A percentile compares a stretch with the other conserved stretches of the same genome.
These are phyloP conservation scores for Leishmania aethiopica DNA, from an alignment of 208 protist genomes.

Conservation along the genomic window DNA sequence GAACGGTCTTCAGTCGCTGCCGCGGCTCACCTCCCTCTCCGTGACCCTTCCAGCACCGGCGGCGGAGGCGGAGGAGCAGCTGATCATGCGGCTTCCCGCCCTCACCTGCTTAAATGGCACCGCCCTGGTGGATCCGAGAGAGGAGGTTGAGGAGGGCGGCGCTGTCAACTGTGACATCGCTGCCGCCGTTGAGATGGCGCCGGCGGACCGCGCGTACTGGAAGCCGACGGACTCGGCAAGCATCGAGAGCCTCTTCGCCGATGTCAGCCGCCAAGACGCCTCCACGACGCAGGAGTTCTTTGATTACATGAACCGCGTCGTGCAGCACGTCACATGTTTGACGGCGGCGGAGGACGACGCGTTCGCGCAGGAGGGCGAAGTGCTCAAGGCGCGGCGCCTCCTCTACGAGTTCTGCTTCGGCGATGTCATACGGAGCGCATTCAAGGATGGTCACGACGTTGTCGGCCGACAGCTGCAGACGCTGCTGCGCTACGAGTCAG, in stretches of 20 bases:
- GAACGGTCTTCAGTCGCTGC: constrained; percentile 56
- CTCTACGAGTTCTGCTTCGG: constrained; percentile 83
- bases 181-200: neutral
- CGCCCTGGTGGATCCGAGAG: constrained; percentile 14
- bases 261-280: constrained; percentile 34
- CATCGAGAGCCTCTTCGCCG: constrained; percentile 46
- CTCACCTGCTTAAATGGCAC: constrained; percentile 24
- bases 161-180: constrained; percentile 1
- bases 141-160: neutral
- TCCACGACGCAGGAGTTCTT: constrained; percentile 53
- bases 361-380: constrained; percentile 59
- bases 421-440: constrained; percentile 36
- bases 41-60: constrained; percentile 55
- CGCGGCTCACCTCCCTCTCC: constrained; percentile 43
- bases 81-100: constrained; percentile 62
- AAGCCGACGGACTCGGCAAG: constrained; percentile 35
- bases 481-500: constrained; percentile 40
- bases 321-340: constrained; percentile 66
- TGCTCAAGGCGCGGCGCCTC: constrained; percentile 73
- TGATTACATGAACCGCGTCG: constrained; percentile 65
- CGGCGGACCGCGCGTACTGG: constrained; percentile 35
- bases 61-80: constrained; percentile 83
- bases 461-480: constrained; percentile 43
- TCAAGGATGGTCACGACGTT: constrained; percentile 37
- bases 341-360: constrained; percentile 54